These are phyloP conservation scores for Blastosporella zonata DNA, from an alignment of 1,284 basidiomycete species.

Conservation along the genomic window DNA sequence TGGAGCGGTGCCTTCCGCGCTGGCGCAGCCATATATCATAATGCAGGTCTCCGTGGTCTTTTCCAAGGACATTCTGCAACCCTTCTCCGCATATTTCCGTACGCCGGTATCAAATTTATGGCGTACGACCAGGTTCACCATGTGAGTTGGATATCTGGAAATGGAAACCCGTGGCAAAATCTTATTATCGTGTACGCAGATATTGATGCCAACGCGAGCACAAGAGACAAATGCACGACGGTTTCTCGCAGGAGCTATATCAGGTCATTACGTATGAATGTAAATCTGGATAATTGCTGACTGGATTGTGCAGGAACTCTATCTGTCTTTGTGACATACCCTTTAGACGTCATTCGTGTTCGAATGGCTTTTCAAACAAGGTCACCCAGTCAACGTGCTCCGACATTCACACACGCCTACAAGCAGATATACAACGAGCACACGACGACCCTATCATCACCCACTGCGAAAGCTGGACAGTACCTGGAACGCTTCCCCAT, in stretches of 20 bases:
- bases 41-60: conserved; percentile 76
- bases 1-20: conserved; percentile 88
- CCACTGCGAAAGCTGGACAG: conserved; percentile 22
- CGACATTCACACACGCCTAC: conserved; percentile 63
- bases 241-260: conserved; percentile 85
- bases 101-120: conserved; percentile 98
- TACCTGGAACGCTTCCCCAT: conserved; percentile 61
- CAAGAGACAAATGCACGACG: conserved; percentile 80
- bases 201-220: conserved; percentile 82
- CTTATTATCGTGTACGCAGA: conserved; percentile 27
- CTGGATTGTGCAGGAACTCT: conserved; percentile 61
- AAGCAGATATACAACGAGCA: conserved; percentile 72
- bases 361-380: conserved; percentile 90
- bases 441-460: conserved; percentile 23
- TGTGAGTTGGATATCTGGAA: conserved; percentile 39
- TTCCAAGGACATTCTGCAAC: conserved; percentile 97
- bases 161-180: background rate
- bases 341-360: conserved; percentile 92
- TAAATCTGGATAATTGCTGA: background rate
- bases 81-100: conserved; percentile 83
- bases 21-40: conserved; percentile 73
- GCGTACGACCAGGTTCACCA: conserved; percentile 88
- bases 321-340: conserved; percentile 92
- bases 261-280: conserved; percentile 50
- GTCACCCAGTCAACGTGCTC: conserved; percentile 34